Evolutionary conservation across 805 yeast genomes (phyloP), one percentile per base, ranked within the genome.

Genomic region (Yamadazyma scolyti): DNA sequence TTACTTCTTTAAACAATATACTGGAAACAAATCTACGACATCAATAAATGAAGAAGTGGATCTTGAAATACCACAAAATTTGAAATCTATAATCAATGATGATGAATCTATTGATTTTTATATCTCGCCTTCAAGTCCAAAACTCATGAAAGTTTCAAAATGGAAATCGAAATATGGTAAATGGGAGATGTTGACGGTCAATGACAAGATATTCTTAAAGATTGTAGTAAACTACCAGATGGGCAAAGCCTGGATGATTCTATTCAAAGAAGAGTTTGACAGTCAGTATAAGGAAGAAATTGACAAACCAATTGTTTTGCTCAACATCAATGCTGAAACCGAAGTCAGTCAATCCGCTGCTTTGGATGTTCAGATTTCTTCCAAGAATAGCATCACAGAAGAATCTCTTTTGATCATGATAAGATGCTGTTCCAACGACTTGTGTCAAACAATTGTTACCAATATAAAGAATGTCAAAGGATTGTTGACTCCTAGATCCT

Each of bases 121-220:
- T 43, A 54, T 65, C 9, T 48, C 65, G 3, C 56, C 59, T 10
- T 35, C 58, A 2, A 16, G 57, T 2, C 57, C 68, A 5, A 56
- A 59, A 36, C 42, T 61, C 5, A 45, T 65, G 48, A 64, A 60
- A 28, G 52, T 65, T 8, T 65, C 71, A 10, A 59, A 55, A 37
- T 65, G 72, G 72, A 65, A 61, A 38, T 44, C 51, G 22, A 54
- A 54, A 20, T 56, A 50, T 25, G 72, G 70, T 2, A 64, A 63
- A 34, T 65, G 71, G 71, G 71, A 65, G 42, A 56, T 65, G 65
- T 33, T 65, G 28, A 63, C 71, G 0, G 43, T 56, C 8, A 54
- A 48, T 31, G 67, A 62, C 21, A 55, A 46, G 18, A 36, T 65
- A 2, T 65, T 63, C 38, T 33, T 58, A 22, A 65, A 64, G 39